Evolutionary conservation across 306 rosid genomes (phyloP).

Genomic region (Glycine tomentella): DNA sequence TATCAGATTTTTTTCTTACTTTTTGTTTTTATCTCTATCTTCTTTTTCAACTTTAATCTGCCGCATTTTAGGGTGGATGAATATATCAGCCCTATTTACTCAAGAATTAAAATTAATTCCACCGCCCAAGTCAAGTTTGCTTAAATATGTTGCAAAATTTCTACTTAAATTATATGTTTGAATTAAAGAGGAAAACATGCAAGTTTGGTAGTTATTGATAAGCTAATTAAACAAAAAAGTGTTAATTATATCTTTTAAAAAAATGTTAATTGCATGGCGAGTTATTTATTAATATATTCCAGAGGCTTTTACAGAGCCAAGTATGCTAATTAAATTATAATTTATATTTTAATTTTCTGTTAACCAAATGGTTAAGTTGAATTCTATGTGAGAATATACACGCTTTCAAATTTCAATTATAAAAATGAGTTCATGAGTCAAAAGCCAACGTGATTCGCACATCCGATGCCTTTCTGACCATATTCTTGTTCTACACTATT

Average conservation of each 20-base stretch:
- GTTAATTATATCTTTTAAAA: too few relatives aligned
- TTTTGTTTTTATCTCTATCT: too few relatives aligned
- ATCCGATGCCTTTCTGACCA: constrained; percentile 12
- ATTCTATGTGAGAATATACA: constrained; percentile 9
- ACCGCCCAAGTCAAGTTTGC: too few relatives aligned
- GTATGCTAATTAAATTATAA: too few relatives aligned
- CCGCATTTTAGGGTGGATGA: too few relatives aligned
- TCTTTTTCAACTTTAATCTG: too few relatives aligned
- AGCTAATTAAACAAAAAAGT: background rate
- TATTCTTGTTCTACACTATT: constrained; percentile 1
- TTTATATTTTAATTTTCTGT: background rate
- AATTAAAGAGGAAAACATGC: background rate
- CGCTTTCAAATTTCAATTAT: constrained; percentile 16
- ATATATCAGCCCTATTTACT: too few relatives aligned
- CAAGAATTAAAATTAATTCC: too few relatives aligned
- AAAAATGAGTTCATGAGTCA: constrained; percentile 14
- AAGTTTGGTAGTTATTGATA: background rate
- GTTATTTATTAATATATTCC: background rate
- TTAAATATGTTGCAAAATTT: too few relatives aligned
- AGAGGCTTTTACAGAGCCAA: background rate
- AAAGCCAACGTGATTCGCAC: constrained; percentile 36
- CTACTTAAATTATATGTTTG: too few relatives aligned
- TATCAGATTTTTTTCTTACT: too few relatives aligned
- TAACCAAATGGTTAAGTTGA: background rate
- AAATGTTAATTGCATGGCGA: too few relatives aligned